Conservation (phyloP, 1,139 yeast species). For the Pichia inconspicua region DNA sequence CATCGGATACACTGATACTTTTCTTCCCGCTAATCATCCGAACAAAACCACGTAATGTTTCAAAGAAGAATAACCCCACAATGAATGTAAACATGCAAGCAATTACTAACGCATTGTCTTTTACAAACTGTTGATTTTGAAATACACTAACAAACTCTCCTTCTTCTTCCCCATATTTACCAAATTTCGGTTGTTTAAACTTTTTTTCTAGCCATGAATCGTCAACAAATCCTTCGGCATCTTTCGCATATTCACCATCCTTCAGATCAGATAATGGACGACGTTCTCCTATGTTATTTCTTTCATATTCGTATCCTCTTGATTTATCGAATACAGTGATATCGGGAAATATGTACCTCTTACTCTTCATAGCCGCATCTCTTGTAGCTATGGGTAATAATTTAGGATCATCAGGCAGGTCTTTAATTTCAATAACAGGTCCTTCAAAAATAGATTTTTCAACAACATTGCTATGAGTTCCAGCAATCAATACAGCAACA, state of each 20-base stretch:
- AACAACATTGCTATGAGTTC: slow-evolving; percentile 20
- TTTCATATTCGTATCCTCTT: slow-evolving; percentile 45
- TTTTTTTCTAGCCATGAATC: slow-evolving; percentile 27
- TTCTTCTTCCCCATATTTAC: slow-evolving; percentile 22
- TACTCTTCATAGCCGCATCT: slow-evolving; percentile 14
- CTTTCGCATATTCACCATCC: slow-evolving; percentile 22
- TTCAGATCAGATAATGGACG: slow-evolving; percentile 9
- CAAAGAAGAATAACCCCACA: neutral
- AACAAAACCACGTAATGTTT: neutral
- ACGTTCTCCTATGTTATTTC: slow-evolving; percentile 37
- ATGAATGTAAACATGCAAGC: slow-evolving; percentile 13
- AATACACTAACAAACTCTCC: slow-evolving; percentile 15
- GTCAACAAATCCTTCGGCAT: slow-evolving; percentile 19
- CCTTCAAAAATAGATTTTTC: slow-evolving; percentile 11
- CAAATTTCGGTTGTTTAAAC: slow-evolving; percentile 12
- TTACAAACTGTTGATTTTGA: slow-evolving; percentile 18
- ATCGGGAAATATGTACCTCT: slow-evolving; percentile 37
- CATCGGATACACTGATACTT: neutral
- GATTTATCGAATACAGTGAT: slow-evolving; percentile 38
- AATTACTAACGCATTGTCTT: slow-evolving; percentile 23
- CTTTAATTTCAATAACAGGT: slow-evolving; percentile 21
- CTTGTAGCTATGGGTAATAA: slow-evolving; percentile 12
- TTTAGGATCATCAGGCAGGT: slow-evolving; percentile 31
- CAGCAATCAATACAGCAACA: slow-evolving; percentile 46
- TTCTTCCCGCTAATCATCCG: neutral